These are phyloP conservation scores for Eimeria praecox DNA, from an alignment of 169 alveolate genomes.

Conservation along the genomic window DNA sequence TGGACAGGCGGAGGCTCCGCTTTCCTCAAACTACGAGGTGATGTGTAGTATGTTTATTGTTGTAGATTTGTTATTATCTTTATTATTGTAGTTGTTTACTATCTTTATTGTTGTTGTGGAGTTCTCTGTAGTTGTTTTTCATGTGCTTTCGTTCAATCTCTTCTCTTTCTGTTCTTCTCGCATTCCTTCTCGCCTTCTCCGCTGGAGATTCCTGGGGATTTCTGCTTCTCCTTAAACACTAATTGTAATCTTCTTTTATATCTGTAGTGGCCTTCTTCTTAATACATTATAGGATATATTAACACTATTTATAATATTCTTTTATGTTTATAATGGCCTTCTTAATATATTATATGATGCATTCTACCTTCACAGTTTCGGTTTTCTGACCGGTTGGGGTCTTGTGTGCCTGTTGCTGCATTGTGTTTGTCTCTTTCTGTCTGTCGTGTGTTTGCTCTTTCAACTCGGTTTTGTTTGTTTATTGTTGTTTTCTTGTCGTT, in stretches of 20 bases:
- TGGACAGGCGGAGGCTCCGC: conserved; percentile 49
- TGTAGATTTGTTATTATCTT: background rate
- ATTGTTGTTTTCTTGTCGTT: no score
- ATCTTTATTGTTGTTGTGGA: background rate
- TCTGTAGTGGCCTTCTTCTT: background rate
- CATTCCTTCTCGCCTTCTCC: background rate
- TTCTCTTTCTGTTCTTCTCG: background rate
- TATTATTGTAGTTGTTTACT: background rate
- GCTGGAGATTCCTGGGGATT: background rate
- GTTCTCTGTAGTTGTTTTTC: background rate
- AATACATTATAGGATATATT: background rate
- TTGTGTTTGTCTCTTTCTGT: background rate
- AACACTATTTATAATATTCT: background rate
- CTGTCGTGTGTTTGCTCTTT: background rate
- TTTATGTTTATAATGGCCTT: background rate
- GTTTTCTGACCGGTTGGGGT: no score
- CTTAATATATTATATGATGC: no score
- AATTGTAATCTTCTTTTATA: background rate
- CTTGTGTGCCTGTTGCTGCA: no score
- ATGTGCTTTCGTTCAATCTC: background rate
- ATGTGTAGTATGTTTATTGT: background rate
- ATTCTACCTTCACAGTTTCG: no score
- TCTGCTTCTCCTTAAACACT: background rate
- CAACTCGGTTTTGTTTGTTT: background rate
- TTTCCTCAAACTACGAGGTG: conserved; percentile 45